These are phyloP conservation scores for Debaryomyces nepalensis DNA, from an alignment of 1,139 yeast species.

Conservation along the genomic window DNA sequence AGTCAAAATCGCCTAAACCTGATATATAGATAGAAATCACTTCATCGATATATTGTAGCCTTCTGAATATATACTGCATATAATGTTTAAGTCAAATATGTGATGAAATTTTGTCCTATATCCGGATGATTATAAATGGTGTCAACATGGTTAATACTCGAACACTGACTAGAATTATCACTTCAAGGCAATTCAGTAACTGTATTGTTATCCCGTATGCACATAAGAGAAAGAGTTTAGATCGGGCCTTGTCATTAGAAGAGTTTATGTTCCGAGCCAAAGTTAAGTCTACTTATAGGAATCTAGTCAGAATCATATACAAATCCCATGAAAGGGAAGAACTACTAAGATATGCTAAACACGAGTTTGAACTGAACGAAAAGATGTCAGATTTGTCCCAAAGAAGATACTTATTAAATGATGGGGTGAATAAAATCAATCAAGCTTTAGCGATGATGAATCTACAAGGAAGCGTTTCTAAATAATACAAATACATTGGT, in stretches of 20 bases:
- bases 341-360: slow-evolving; percentile 37
- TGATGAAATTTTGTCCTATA: too few relatives aligned
- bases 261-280: slow-evolving; percentile 47
- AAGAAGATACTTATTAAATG: slow-evolving; percentile 42
- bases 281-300: slow-evolving; percentile 38
- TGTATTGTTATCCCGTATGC: neutral
- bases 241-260: slow-evolving; percentile 36
- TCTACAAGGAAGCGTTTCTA: slow-evolving; percentile 8
- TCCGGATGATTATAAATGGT: too few relatives aligned
- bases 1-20: neutral
- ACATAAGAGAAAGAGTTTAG: slow-evolving; percentile 12
- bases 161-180: neutral
- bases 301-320: slow-evolving; percentile 38
- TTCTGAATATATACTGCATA: too few relatives aligned
- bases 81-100: too few relatives aligned
- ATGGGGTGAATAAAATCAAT: slow-evolving; percentile 36
- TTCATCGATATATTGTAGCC: neutral
- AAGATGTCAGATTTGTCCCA: slow-evolving; percentile 38
- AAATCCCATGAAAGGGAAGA: slow-evolving; percentile 44
- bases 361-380: slow-evolving; percentile 38
- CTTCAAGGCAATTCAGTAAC: neutral
- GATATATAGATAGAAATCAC: neutral
- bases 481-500: neutral
- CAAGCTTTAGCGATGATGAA: slow-evolving; percentile 35
- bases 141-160: too few relatives aligned